Base-by-base conservation (phyloP, 2,329 filamentous ascomycete genomes). In the Exophiala phaeomuriformis region DNA sequence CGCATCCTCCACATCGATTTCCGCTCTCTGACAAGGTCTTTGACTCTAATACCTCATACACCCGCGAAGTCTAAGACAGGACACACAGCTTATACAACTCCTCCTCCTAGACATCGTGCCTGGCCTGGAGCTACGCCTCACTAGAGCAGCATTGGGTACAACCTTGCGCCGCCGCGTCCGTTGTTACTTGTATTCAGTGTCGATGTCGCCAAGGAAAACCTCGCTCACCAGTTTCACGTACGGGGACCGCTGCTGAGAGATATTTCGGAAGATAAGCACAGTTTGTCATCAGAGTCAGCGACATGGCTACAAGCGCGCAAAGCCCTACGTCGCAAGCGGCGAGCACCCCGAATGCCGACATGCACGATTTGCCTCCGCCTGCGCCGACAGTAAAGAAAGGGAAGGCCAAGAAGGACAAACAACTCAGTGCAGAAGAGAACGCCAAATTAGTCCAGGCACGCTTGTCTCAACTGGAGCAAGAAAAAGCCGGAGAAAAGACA, bases 381-480 rank as follows among this genome's bases (percentile, higher is more conserved):
- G 63, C 53, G 30, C 70, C 73, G 64, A 72, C 80, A 52, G 73
- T 75, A 52, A 93, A 90, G 75, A 93, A 93, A 72, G 51, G 45
- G 41, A 64, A 63, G 48, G 81, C 77, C 52, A 95, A 94, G 74
- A 82, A 79, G 63, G 95, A 94, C 75, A 95, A 94, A 73, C 76
- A 80, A 45, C 75, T 88, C 60, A 90, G 95, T 68, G 86, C 88
- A 19, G 88, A 82, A 64, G 93, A 97, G 71, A 90, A 90, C 44
- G 89, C 89, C 57, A 94, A 95, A 71, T 80, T 96, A 60, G 81
- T 98, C 48, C 86, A 90, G 59, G 89, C 90, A 58, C 89, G 94
- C 67, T 96, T 98, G 67, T 91, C 90, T 27, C 93, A 97, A 73
- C 76, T 98, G 55, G 93, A 98, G 71, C 86, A 89, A 59, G 90